These are phyloP conservation scores for Cladosporium halotolerans DNA, from an alignment of 2,329 filamentous ascomycete species.

Conservation along the genomic window DNA sequence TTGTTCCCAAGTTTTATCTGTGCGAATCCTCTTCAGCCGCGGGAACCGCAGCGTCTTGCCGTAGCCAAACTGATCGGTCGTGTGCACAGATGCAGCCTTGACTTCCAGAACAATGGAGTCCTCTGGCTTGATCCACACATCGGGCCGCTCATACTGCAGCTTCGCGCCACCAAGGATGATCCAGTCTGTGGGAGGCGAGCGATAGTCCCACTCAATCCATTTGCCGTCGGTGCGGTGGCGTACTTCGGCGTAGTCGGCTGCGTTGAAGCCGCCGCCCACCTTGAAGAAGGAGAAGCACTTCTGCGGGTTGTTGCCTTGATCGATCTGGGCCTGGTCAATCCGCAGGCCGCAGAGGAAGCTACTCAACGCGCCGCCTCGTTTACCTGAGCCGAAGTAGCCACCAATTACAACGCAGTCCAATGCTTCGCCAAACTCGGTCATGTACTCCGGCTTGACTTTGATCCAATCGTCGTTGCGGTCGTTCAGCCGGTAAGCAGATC, in stretches of 20 bases:
- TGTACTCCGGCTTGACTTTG: slow-evolving; percentile 98
- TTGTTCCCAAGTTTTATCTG: slow-evolving; percentile 78
- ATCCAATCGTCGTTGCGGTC: slow-evolving; percentile 94
- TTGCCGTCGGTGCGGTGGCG: slow-evolving; percentile 81
- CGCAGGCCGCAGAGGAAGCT: slow-evolving; percentile 91
- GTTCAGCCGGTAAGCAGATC: slow-evolving; percentile 78
- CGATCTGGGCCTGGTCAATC: slow-evolving; percentile 59
- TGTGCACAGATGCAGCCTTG: slow-evolving; percentile 74
- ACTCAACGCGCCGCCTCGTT: slow-evolving; percentile 72
- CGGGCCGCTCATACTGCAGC: slow-evolving; percentile 69
- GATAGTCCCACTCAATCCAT: slow-evolving; percentile 79
- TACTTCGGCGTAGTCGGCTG: slow-evolving; percentile 77
- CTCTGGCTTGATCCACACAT: slow-evolving; percentile 85
- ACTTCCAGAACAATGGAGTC: slow-evolving; percentile 84
- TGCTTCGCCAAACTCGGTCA: slow-evolving; percentile 90
- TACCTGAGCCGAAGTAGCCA: slow-evolving; percentile 86
- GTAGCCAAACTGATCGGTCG: slow-evolving; percentile 71
- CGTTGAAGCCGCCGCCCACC: slow-evolving; percentile 87
- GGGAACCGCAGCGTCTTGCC: slow-evolving; percentile 82
- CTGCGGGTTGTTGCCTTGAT: slow-evolving; percentile 51
- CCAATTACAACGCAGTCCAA: slow-evolving; percentile 86
- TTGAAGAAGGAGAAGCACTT: slow-evolving; percentile 95
- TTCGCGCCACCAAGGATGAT: slow-evolving; percentile 78
- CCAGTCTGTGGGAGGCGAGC: slow-evolving; percentile 67
- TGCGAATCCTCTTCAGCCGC: slow-evolving; percentile 72